Percentiles rank a stretch among this genome's conserved stretches.
These are phyloP conservation scores for Leersia perrieri DNA, from an alignment of 176 grass and related monocot species.

Conservation along the genomic window DNA sequence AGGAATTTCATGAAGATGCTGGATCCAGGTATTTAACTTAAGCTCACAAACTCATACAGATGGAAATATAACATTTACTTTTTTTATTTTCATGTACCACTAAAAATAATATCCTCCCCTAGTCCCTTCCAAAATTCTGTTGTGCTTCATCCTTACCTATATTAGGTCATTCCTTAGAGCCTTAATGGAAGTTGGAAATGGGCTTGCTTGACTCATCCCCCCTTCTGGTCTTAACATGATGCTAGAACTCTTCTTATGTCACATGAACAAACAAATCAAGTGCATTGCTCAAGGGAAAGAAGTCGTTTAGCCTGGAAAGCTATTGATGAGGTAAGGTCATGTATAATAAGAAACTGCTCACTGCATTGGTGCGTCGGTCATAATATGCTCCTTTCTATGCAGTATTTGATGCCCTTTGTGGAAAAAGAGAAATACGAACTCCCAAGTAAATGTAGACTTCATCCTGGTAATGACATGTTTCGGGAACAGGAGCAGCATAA, in stretches of 20 bases:
- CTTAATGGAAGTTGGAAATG: not conserved
- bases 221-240: conserved; percentile 25
- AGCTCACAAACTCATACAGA: not conserved
- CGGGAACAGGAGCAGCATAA: conserved; percentile 91
- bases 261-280: conserved; percentile 49
- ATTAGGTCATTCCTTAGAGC: not conserved
- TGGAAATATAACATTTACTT: not conserved
- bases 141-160: not conserved
- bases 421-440: conserved; percentile 83
- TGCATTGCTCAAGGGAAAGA: conserved; percentile 96
- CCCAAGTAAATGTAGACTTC: conserved; percentile 76
- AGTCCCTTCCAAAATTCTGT: not conserved
- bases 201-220: not conserved
- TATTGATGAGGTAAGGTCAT: conserved; percentile 72
- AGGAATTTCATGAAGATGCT: conserved; percentile 52
- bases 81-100: conserved; percentile 1
- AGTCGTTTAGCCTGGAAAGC: conserved; percentile 83
- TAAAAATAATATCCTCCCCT: not conserved
- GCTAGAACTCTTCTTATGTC: conserved; percentile 66
- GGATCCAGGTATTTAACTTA: conserved; percentile 56
- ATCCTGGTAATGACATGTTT: conserved; percentile 86
- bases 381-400: conserved; percentile 28
- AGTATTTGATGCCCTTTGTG: conserved; percentile 96
- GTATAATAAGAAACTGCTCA: conserved; percentile 13
- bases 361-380: conserved; percentile 17